Evolutionary conservation across 129 eudicot genomes (phyloP).

Genomic region (Artemisia tridentata): DNA sequence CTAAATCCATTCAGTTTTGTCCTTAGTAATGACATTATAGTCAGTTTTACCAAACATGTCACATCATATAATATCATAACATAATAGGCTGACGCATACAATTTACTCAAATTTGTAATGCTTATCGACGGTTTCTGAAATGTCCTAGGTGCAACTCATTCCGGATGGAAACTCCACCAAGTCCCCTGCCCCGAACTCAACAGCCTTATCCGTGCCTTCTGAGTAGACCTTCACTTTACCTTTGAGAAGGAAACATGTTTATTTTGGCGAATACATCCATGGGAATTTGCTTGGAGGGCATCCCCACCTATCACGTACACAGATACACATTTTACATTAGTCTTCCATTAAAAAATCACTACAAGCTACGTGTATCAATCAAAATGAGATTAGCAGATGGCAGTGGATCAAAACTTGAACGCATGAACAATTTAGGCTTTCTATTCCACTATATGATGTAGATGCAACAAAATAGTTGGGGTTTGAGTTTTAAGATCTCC

Average conservation of each 20-base stretch:
- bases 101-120: constrained; percentile 66
- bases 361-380: no score
- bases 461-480: no score
- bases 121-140: constrained; percentile 87
- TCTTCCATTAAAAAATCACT: background rate
- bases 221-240: constrained; percentile 97
- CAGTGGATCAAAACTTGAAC: no score
- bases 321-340: background rate
- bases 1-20: no score
- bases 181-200: constrained; percentile 89
- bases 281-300: constrained; percentile 98
- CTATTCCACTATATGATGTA: no score
- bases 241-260: constrained; percentile 73
- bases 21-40: no score
- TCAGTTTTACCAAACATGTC: constrained; percentile 1
- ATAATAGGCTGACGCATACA: background rate
- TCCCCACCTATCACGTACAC: constrained; percentile 71
- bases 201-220: constrained; percentile 73
- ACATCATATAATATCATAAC: background rate
- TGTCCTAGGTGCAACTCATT: constrained; percentile 99
- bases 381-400: no score
- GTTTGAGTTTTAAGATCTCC: no score
- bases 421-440: no score
- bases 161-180: constrained; percentile 85
- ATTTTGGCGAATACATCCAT: constrained; percentile 82